Evolutionary conservation across 352 stramenopile genomes (phyloP).

Genomic region (Blastocystis hominis): DNA sequence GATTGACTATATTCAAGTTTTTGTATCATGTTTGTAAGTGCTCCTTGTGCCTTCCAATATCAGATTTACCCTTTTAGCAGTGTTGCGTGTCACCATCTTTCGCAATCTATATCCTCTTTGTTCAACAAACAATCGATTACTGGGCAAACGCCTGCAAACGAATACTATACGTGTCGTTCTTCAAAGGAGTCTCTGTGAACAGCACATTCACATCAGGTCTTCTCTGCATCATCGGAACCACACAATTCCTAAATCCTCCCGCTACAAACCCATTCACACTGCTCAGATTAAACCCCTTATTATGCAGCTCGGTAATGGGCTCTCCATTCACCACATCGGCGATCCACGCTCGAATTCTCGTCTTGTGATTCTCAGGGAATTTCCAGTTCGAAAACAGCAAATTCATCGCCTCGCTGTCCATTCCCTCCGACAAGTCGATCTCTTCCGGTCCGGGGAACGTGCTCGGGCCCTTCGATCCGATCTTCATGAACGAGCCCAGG

Average conservation of each 20-base stretch:
- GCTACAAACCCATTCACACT: constrained; percentile 32
- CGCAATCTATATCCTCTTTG: background rate
- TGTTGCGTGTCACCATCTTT: background rate
- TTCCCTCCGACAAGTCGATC: background rate
- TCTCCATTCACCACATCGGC: background rate
- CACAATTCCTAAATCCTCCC: constrained; percentile 7
- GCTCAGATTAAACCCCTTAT: constrained; percentile 28
- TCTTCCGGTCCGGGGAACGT: background rate
- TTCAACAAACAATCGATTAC: background rate
- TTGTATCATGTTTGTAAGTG: constrained; percentile 10
- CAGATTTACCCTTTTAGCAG: background rate
- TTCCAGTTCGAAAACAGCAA: constrained; percentile 23
- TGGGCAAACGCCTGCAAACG: constrained; percentile 18
- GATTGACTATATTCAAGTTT: constrained; percentile 32
- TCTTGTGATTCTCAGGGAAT: constrained; percentile 10
- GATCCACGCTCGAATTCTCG: background rate
- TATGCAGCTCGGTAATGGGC: constrained; percentile 32
- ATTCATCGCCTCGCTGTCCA: constrained; percentile 11
- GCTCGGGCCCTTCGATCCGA: background rate
- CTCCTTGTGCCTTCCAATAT: background rate
- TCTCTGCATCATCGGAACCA: background rate
- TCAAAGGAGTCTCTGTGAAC: background rate
- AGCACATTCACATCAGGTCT: background rate
- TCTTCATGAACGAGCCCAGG: constrained; percentile 4
- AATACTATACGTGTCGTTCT: background rate